These are phyloP conservation scores for Calvatia gigantea DNA, from an alignment of 768 basidiomycete genomes.

Conservation along the genomic window DNA sequence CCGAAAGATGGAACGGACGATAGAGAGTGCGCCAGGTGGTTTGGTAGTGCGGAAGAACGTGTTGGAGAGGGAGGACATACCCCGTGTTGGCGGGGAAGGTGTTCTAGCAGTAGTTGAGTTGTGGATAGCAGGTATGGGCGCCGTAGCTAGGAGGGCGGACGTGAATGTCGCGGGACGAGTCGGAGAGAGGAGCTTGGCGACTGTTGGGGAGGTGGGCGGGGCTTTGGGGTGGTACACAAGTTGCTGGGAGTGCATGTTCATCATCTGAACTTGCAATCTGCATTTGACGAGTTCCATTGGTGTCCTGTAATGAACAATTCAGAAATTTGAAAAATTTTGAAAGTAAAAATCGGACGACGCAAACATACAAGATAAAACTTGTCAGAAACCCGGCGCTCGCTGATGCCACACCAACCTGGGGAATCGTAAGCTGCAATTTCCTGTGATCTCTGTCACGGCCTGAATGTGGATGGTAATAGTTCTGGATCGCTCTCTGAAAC, in stretches of 20 bases:
- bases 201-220: constrained; percentile 62
- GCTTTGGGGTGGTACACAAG: constrained; percentile 44
- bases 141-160: not conserved
- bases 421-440: constrained; percentile 49
- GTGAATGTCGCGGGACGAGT: not conserved
- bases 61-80: constrained; percentile 14
- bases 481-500: constrained; percentile 60
- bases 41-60: constrained; percentile 17
- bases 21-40: constrained; percentile 66
- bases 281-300: constrained; percentile 37
- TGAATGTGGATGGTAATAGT: constrained; percentile 28
- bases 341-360: not conserved
- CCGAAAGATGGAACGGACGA: constrained; percentile 57
- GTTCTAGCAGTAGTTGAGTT: not conserved
- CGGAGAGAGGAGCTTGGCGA: not conserved
- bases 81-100: constrained; percentile 4
- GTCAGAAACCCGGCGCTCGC: constrained; percentile 83
- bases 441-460: constrained; percentile 12
- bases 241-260: constrained; percentile 5
- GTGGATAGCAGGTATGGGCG: not conserved
- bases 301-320: constrained; percentile 18
- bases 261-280: constrained; percentile 35
- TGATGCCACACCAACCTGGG: constrained; percentile 77
- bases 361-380: constrained; percentile 80
- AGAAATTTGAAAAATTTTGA: not conserved